These are phyloP conservation scores for Gregarina niphandrodes DNA, from an alignment of 169 alveolate species.

Conservation along the genomic window DNA sequence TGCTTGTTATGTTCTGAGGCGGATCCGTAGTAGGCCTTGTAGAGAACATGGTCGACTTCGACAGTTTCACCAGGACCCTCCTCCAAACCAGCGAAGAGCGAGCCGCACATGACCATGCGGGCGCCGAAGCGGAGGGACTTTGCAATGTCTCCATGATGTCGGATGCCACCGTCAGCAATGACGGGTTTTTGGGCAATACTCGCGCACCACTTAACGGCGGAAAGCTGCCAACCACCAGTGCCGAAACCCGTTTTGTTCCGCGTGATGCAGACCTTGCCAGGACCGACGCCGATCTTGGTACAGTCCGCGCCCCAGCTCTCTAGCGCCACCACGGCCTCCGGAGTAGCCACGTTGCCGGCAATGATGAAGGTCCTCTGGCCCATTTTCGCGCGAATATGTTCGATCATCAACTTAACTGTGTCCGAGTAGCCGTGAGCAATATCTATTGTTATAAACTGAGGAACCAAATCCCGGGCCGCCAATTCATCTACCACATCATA, in stretches of 20 bases:
- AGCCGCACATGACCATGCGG: constrained; percentile 26
- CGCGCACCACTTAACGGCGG: constrained; percentile 15
- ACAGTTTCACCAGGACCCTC: constrained; percentile 25
- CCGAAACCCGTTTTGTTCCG: constrained; percentile 25
- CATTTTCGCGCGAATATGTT: constrained; percentile 4
- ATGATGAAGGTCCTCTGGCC: constrained; percentile 16
- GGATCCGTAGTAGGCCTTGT: constrained; percentile 22
- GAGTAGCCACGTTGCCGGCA: constrained; percentile 33
- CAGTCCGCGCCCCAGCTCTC: constrained; percentile 29
- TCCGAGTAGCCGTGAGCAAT: constrained; percentile 20
- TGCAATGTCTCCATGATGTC: constrained; percentile 20
- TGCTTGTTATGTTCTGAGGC: too few species aligned
- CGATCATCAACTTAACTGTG: constrained; percentile 7
- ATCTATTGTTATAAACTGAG: constrained; percentile 20
- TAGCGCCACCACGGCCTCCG: constrained; percentile 16
- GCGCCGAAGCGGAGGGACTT: constrained; percentile 32
- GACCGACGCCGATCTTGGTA: constrained; percentile 32
- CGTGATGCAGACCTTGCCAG: constrained; percentile 35
- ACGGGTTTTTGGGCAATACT: constrained; percentile 12
- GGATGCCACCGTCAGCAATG: constrained; percentile 31
- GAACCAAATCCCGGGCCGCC: constrained; percentile 6
- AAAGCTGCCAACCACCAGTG: constrained; percentile 14
- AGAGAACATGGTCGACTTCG: constrained; percentile 8
- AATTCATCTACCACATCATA: constrained; percentile 15
- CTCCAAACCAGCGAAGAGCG: constrained; percentile 27